These are phyloP conservation scores for Cladophialophora psammophila DNA, from an alignment of 2,329 filamentous ascomycete genomes.

Conservation along the genomic window DNA sequence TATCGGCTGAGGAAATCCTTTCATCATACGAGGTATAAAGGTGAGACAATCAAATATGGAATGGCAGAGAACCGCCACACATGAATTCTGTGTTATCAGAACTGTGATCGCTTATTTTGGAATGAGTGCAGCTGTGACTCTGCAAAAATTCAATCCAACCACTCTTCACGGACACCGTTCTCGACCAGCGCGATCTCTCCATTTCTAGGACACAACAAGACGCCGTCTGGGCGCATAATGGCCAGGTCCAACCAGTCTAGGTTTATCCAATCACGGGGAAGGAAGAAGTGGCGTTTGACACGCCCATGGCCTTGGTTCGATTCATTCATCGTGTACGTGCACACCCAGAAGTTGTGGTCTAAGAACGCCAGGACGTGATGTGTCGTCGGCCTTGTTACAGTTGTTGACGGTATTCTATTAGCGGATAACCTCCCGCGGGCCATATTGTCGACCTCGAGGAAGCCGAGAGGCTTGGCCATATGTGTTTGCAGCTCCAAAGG, in stretches of 20 bases:
- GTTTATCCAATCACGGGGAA: conserved; percentile 44
- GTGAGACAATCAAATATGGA: too few species aligned
- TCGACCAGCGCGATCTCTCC: conserved; percentile 41
- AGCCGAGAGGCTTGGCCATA: conserved; percentile 16
- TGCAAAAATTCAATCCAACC: conserved; percentile 6
- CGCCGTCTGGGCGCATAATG: conserved; percentile 35
- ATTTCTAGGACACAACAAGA: conserved; percentile 42
- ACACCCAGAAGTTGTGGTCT: conserved; percentile 40
- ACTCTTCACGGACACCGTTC: conserved; percentile 16
- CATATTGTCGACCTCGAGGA: background rate
- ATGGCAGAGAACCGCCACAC: too few species aligned
- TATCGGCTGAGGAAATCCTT: too few species aligned
- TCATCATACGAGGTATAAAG: too few species aligned
- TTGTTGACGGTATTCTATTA: background rate
- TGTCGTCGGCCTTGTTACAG: background rate
- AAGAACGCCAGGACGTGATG: conserved; percentile 35
- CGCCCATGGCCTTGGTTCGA: too few species aligned
- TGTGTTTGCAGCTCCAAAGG: conserved; percentile 15
- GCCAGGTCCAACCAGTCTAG: conserved; percentile 37
- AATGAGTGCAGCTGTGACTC: background rate
- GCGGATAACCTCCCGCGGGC: background rate
- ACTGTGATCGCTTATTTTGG: too few species aligned
- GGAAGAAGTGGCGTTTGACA: conserved; percentile 41
- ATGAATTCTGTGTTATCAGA: too few species aligned
- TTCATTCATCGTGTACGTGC: conserved; percentile 33